Percentiles rank a stretch among this genome's conserved stretches.
Evolutionary conservation across 306 rosid genomes (phyloP).

Genomic region (Prunus armeniaca): DNA sequence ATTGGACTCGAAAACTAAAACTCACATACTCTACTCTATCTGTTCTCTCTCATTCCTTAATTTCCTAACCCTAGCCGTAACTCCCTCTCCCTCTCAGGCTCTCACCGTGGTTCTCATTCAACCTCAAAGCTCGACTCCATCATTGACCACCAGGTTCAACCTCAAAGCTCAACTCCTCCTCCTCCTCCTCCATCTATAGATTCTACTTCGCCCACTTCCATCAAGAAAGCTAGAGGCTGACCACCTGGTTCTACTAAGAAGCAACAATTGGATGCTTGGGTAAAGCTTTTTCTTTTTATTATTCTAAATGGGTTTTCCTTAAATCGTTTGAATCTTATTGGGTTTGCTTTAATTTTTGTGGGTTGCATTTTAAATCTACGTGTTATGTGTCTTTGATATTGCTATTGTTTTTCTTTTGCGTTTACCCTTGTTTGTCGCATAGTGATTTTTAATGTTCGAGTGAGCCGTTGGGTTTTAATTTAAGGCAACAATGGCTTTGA

Average conservation of each 20-base stretch:
- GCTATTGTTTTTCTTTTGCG: neutral
- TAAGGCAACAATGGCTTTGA: neutral
- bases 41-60: no score
- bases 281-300: constrained; percentile 12
- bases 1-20: no score
- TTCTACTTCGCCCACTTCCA: constrained; percentile 25
- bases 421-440: neutral
- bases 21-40: no score
- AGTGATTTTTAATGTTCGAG: neutral
- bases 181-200: constrained; percentile 20
- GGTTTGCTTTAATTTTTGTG: neutral
- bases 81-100: no score
- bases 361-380: neutral
- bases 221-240: constrained; percentile 66
- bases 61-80: no score
- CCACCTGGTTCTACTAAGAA: constrained; percentile 68
- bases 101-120: no score
- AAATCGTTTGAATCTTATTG: neutral
- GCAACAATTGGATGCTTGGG: constrained; percentile 39
- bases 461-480: neutral
- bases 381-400: neutral
- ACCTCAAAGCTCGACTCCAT: no score
- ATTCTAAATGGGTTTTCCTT: neutral
- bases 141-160: no score
- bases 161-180: neutral